These are phyloP conservation scores for Elymus sibiricus DNA, from an alignment of 176 grass and related monocot species.

Conservation along the genomic window DNA sequence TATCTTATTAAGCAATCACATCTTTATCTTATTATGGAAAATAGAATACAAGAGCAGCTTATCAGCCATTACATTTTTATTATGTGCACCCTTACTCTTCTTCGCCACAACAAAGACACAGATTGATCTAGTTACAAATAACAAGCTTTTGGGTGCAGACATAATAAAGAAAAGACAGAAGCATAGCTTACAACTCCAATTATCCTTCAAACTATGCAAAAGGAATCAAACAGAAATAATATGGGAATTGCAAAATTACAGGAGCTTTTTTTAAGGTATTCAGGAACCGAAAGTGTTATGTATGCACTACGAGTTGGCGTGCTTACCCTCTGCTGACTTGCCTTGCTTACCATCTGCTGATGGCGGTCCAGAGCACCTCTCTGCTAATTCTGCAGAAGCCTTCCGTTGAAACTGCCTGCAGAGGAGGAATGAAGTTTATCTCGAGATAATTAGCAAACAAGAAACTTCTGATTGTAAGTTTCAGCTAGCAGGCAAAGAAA, in stretches of 20 bases:
- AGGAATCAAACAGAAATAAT: neutral
- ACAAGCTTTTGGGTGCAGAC: neutral
- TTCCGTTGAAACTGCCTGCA: constrained; percentile 66
- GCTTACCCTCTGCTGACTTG: constrained; percentile 27
- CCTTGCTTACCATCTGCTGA: constrained; percentile 32
- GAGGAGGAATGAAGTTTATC: constrained; percentile 19
- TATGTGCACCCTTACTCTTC: neutral
- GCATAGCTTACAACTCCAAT: neutral
- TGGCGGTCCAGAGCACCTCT: constrained; percentile 7
- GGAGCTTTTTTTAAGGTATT: neutral
- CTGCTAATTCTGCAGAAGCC: constrained; percentile 26
- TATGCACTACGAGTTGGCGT: neutral
- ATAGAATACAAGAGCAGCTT: neutral
- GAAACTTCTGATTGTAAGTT: neutral
- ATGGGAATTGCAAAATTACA: neutral
- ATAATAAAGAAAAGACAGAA: neutral
- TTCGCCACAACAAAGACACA: neutral
- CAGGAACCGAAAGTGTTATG: neutral
- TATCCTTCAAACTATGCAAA: neutral
- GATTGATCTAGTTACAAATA: neutral
- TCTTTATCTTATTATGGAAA: neutral
- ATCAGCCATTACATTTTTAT: neutral
- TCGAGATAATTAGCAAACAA: neutral
- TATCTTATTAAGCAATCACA: neutral
- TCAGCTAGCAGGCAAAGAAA: neutral